phyloP scores from a whole-genome alignment of 805 yeast genomes.

The Kurtzmaniella cleridarum region DNA sequence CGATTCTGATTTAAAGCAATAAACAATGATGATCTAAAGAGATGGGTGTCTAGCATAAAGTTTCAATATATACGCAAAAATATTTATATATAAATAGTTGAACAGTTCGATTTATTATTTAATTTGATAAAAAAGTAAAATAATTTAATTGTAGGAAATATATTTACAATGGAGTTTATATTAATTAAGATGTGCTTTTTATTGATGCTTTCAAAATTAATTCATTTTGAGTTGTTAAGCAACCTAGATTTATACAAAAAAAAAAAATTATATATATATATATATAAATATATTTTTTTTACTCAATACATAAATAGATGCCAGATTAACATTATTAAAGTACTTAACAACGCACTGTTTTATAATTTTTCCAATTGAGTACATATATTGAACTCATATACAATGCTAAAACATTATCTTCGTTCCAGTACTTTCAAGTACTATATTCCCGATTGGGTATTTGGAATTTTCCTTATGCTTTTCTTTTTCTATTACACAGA shows the following conservation, averaged over 20 bases:
- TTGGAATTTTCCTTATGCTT: conserved; percentile 11
- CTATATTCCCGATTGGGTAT: conserved; percentile 21
- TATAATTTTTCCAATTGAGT: neutral
- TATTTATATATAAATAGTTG: neutral
- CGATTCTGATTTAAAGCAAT: conserved; percentile 30
- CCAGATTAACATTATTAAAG: too few relatives aligned
- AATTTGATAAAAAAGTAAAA: neutral
- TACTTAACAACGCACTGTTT: too few relatives aligned
- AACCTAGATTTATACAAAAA: too few relatives aligned
- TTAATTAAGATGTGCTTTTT: too few relatives aligned
- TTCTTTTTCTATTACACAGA: conserved; percentile 18
- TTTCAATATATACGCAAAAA: too few relatives aligned
- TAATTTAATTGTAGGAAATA: too few relatives aligned
- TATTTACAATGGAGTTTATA: neutral
- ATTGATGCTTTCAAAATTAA: too few relatives aligned
- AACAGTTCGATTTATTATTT: neutral
- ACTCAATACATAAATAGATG: too few relatives aligned
- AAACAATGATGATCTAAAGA: conserved; percentile 1
- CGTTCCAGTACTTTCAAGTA: conserved; percentile 7
- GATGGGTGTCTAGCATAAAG: too few relatives aligned
- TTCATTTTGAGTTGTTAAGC: neutral
- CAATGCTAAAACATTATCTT: conserved; percentile 4
- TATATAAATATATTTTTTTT: too few relatives aligned
- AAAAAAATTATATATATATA: too few relatives aligned
- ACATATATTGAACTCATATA: neutral